Base-by-base conservation (phyloP, 371 early-diverging fungal genomes). In the Dichotomocladium elegans region DNA sequence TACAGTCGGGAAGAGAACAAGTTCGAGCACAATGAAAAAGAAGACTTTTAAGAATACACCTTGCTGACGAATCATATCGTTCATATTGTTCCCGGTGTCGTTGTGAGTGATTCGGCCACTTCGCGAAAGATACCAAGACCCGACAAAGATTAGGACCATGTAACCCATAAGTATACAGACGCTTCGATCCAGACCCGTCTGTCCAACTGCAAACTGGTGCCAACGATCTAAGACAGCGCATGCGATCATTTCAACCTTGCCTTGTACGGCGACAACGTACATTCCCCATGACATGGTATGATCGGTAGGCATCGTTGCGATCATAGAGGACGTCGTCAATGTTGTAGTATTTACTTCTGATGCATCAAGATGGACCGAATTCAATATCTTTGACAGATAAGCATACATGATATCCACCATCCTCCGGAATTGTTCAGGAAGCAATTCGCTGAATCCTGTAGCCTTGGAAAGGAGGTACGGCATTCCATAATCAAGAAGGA, bases 1-100 rank as follows among this genome's bases (percentile, higher is more conserved):
- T 45, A 89, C 77, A 11, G 86, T 71, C 1, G 98, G 98, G 66
- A 96, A 96, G 28, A 85, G 56, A 9, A 87, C 76, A 29, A 97
- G 80, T 67, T 97, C 98, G 29, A 93, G 77, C 6, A 79, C 67
- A 25, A 95, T 81, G 60, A 97, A 94, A 60, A 92, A 84, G 5
- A 80, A 70, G 4, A 92, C 83, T 52, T 85, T 85, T 21, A 82
- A 58, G 34, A 85, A 81, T 1, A 79, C 79, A 17, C 82, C 80
- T 55, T 79, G 81, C 45, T 85, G 82, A 10, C 74, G 72, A 46
- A 85, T 67, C n/a, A 73, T 58, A 15, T 81, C 77, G 22, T 72
- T 75, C 15, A 79, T 50, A 2, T 66, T 37, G 43, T 31, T 49
- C 41, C 42, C 53, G 33, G 30, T 25, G 17, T 28, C 49, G 15